Evolutionary conservation across 305 asterid species (phyloP), one percentile per base, ranked within the genome.

Genomic region (Solanum hybrid): DNA sequence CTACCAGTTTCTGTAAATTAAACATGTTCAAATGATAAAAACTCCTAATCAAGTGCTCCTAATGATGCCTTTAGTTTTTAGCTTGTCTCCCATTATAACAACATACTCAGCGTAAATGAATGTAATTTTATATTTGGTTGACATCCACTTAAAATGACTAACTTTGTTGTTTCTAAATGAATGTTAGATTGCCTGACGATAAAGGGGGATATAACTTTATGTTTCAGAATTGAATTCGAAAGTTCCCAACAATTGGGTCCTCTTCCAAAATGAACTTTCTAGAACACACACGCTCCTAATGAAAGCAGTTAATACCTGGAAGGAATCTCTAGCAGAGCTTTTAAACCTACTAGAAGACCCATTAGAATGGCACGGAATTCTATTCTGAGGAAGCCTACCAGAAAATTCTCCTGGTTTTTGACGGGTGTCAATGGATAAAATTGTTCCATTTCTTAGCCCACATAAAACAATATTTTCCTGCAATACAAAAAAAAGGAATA

Each of bases 401-500:
- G 92, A 79, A 90, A 39, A 81, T 61, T 89, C 96, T 92, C 89
- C 95, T 73, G 92, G 96, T 92, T 94, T 95, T 91, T 94, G 95
- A 89, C 99, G 99, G 92, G 95, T 89, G 87, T 97, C 99, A 90
- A 96, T 94, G 5, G 94, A 91, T 91, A 94, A 61, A 90, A 97
- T 95, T 83, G 93, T 90, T 92, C 99, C 99, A 93, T 94, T 97
- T 91, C 99, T 96, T 91, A 96, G 93, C 78, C 99, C 99, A 91
- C 98, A 96, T 86, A 96, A 92, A 92, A 94, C 90, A 88, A 82
- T 26, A 41, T 93, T 94, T 75, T 96, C 98, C 99, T 97, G 93
- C 89, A 91, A 90, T 79, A 80, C 27, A 27, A 27, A 61, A 61
- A 82, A n/a, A 9, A 79, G 85, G 57, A 27, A 82, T 38, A 13